Evolutionary conservation across 805 yeast species (phyloP), one percentile per base, ranked within the genome.

Genomic region (Lachancea dasiensis): DNA sequence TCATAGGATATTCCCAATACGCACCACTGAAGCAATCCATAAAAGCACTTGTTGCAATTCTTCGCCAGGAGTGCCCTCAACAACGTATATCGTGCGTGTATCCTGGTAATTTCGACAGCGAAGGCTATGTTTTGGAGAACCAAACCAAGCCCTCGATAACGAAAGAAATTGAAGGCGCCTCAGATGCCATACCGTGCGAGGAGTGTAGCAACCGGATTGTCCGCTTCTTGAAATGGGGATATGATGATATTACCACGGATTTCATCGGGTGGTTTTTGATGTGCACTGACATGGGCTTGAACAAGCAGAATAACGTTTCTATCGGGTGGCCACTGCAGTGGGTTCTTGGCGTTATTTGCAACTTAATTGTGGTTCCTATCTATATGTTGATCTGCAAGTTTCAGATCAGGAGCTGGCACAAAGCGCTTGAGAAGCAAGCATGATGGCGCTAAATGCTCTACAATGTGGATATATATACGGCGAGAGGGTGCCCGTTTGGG

Each of bases 51-150:
- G 79, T 87, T 0, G 83, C 82, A 34, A 67, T 82, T 5, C 61
- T 92, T 38, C 76, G 96, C 45, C 96, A 89, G 49, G 99, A 92
- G 56, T 80, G 82, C 5, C 79, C 77, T 51, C 72, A 79, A 43
- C 77, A 81, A 45, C 63, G 81, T 19, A 83, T 92, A 0, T 73
- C 81, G 4, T 77, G 86, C 43, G 77, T 86, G 0, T 80, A 77
- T 51, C 95, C 97, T 0, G 98, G 98, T 0, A 87, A 86, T 55
- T 87, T 90, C 60, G 74, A 69, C 33, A 80, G 94, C 46, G 97
- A 89, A 58, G 99, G 98, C 0, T 92, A 61, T 53, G 73, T 64
- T 3, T 77, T 78, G 42, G 99, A 92, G 59, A 81, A 89, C 55
- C 61, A 63, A 39, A 81, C 94, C 2, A 92, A 92, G 57, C 97